Evolutionary conservation across 148 eudicot genomes (phyloP).

Genomic region (Silene latifolia): DNA sequence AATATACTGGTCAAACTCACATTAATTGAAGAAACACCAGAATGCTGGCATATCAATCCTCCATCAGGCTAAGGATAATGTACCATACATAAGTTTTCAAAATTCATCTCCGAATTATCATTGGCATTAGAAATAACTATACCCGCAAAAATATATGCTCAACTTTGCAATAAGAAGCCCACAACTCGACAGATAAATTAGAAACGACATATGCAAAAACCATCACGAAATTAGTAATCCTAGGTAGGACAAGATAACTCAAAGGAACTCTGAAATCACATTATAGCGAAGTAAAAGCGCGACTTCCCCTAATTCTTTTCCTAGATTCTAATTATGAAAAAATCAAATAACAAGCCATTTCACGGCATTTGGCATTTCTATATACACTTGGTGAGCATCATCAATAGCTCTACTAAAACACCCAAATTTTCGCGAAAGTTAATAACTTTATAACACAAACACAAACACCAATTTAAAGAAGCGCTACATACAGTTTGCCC

Average conservation of each 20-base stretch:
- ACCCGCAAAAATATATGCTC: not conserved
- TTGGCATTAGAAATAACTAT: not conserved
- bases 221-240: too few relatives aligned
- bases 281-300: not conserved
- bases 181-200: not conserved
- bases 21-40: too few relatives aligned
- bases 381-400: conserved; percentile 34
- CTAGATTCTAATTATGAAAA: not conserved
- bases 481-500: not conserved
- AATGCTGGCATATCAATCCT: not conserved
- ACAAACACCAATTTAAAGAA: not conserved
- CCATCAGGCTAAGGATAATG: not conserved
- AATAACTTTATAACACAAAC: not conserved
- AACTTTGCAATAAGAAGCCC: not conserved
- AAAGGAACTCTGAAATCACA: too few relatives aligned
- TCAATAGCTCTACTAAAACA: not conserved
- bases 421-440: not conserved
- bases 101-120: not conserved
- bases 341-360: not conserved
- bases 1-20: not conserved
- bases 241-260: too few relatives aligned
- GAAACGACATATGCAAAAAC: not conserved
- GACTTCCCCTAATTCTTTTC: not conserved
- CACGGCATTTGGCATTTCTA: conserved; percentile 18
- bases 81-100: not conserved